Evolutionary conservation across 2,329 filamentous ascomycete species (phyloP).

Genomic region (Colletotrichum cereale): DNA sequence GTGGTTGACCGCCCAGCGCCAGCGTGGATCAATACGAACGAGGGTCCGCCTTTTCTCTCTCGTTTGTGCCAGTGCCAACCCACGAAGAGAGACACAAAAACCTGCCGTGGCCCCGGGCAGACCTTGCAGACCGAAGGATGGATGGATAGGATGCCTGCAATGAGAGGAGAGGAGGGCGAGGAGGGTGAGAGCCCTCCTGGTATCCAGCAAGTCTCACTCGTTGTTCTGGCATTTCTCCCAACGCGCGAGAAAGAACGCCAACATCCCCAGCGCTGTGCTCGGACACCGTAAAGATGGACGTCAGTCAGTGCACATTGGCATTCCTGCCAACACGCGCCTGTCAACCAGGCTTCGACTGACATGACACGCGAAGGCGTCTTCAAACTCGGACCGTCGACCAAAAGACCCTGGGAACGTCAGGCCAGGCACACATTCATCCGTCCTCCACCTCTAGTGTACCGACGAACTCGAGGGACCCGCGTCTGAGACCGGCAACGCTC

Average conservation of each 20-base stretch:
- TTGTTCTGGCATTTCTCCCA: background rate
- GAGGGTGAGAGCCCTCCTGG: background rate
- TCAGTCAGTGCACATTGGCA: conserved; percentile 14
- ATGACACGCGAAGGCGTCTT: background rate
- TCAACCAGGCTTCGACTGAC: background rate
- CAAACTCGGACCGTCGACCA: background rate
- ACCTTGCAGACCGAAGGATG: conserved; percentile 25
- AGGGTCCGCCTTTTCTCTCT: conserved; percentile 24
- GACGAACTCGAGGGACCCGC: conserved; percentile 22
- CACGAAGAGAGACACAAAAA: conserved; percentile 30
- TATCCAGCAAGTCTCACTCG: background rate
- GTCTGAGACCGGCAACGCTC: conserved; percentile 10
- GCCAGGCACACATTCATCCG: background rate
- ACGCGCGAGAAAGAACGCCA: background rate
- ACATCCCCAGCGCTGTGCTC: background rate
- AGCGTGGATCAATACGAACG: conserved; percentile 39
- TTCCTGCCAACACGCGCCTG: conserved; percentile 5
- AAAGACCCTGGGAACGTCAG: conserved; percentile 16
- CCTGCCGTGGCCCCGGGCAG: conserved; percentile 32
- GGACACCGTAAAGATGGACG: background rate
- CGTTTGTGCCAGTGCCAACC: conserved; percentile 33
- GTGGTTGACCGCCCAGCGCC: conserved; percentile 33
- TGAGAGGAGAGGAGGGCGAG: background rate
- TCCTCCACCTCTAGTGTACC: background rate
- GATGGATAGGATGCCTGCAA: conserved; percentile 12